A percentile compares a stretch with the other conserved stretches of the same genome.
Conservation (phyloP, 768 basidiomycete genomes). For the Mycena chlorophos region DNA sequence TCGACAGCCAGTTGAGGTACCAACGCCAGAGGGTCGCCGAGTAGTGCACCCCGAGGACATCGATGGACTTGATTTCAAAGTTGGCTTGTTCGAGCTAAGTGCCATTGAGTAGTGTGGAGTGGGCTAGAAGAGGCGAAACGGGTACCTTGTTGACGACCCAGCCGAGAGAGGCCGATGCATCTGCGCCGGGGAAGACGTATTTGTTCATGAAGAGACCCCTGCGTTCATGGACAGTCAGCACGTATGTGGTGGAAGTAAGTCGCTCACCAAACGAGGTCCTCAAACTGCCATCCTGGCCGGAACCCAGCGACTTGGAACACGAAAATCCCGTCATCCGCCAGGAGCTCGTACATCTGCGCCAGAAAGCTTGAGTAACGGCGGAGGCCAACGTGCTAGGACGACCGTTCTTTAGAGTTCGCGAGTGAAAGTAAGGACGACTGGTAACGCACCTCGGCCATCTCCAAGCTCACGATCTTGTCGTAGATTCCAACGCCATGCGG, state of each 20-base stretch:
- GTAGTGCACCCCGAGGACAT: constrained; percentile 97
- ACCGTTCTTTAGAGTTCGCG: no score
- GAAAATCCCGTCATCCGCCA: constrained; percentile 92
- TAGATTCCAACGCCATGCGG: constrained; percentile 73
- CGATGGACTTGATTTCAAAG: constrained; percentile 95
- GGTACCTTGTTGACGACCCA: constrained; percentile 78
- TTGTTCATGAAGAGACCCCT: constrained; percentile 98
- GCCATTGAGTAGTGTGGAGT: not conserved
- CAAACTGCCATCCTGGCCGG: constrained; percentile 93
- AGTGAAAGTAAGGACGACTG: no score
- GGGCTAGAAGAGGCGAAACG: not conserved
- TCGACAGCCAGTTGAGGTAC: constrained; percentile 97
- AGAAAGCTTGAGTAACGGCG: constrained; percentile 89
- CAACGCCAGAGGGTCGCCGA: constrained; percentile 86
- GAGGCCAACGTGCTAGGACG: constrained; percentile 97
- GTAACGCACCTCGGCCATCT: constrained; percentile 99
- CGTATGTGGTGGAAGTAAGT: no score
- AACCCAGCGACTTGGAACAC: constrained; percentile 98
- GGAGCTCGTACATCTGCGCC: constrained; percentile 85
- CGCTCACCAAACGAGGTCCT: constrained; percentile 98
- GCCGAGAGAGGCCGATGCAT: constrained; percentile 91
- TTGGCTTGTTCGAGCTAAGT: constrained; percentile 81
- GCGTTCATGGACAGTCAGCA: no score
- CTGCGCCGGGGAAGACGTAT: constrained; percentile 98
- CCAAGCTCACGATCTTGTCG: constrained; percentile 92